phyloP scores from a whole-genome alignment of 805 yeast genomes.

The Diddensiella santjacobensis region DNA sequence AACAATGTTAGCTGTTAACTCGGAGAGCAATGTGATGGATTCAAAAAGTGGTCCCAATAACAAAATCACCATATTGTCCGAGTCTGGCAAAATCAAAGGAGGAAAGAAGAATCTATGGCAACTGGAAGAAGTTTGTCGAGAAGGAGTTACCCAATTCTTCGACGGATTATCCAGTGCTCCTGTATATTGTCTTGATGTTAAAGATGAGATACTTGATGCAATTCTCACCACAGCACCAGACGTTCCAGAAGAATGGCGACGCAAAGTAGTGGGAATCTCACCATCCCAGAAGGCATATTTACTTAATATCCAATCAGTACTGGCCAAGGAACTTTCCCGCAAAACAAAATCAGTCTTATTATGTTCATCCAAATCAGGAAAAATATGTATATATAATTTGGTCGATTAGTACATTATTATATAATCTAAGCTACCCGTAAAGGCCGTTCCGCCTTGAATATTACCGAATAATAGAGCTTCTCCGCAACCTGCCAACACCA shows the following conservation, averaged over 20 bases:
- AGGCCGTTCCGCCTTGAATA: not conserved
- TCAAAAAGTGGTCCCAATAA: slow-evolving; percentile 4
- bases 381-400: slow-evolving; percentile 58
- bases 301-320: slow-evolving; percentile 63
- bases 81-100: slow-evolving; percentile 68
- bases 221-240: slow-evolving; percentile 39
- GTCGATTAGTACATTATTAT: not conserved
- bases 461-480: not conserved
- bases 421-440: not conserved
- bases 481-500: slow-evolving; percentile 1
- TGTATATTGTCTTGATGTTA: slow-evolving; percentile 68
- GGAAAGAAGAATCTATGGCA: slow-evolving; percentile 72
- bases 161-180: slow-evolving; percentile 62
- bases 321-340: slow-evolving; percentile 65
- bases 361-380: slow-evolving; percentile 73
- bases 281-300: slow-evolving; percentile 81
- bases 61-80: slow-evolving; percentile 54
- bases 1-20: not conserved
- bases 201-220: slow-evolving; percentile 83
- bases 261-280: slow-evolving; percentile 80
- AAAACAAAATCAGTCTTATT: slow-evolving; percentile 74
- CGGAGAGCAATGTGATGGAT: not conserved
- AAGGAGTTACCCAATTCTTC: slow-evolving; percentile 53
- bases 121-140: slow-evolving; percentile 72
- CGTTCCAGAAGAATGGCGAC: slow-evolving; percentile 49